Evolutionary conservation across 2,329 filamentous ascomycete species (phyloP).

Genomic region (Pseudocercospora fuligena): DNA sequence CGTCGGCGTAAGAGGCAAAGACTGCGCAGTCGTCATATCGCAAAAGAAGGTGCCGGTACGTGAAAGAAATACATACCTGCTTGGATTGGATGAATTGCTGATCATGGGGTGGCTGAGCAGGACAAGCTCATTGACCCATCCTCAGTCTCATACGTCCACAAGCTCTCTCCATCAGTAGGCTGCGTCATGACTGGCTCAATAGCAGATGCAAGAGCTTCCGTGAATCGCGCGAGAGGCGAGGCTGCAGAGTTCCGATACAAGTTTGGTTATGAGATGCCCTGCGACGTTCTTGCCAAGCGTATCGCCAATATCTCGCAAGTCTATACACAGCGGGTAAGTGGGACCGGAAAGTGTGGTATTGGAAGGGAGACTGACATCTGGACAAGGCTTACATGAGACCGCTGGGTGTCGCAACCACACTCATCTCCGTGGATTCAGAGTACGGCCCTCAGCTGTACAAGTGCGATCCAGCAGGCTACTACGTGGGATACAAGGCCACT

Average conservation of each 20-base stretch:
- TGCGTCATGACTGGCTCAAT: slow-evolving; percentile 99
- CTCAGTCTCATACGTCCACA: slow-evolving; percentile 97
- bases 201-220: slow-evolving; percentile 91
- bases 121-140: slow-evolving; percentile 98
- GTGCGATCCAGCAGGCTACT: slow-evolving; percentile 97
- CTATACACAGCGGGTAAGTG: slow-evolving; percentile 88
- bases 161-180: slow-evolving; percentile 91
- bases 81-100: slow-evolving; percentile 21
- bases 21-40: slow-evolving; percentile 94
- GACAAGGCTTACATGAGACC: slow-evolving; percentile 92
- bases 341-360: not conserved
- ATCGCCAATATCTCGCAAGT: slow-evolving; percentile 99
- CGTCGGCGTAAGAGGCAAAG: slow-evolving; percentile 91
- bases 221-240: slow-evolving; percentile 90
- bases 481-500: slow-evolving; percentile 97
- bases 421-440: slow-evolving; percentile 93
- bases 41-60: slow-evolving; percentile 99
- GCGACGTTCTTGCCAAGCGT: slow-evolving; percentile 93
- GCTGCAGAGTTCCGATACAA: slow-evolving; percentile 99
- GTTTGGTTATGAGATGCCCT: slow-evolving; percentile 99
- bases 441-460: slow-evolving; percentile 95
- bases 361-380: slow-evolving; percentile 38
- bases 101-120: slow-evolving; percentile 53
- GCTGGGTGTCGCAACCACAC: slow-evolving; percentile 90
- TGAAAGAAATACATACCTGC: slow-evolving; percentile 27